Conservation (phyloP, 2,329 filamentous ascomycete species). For the Diplodia scrobiculata region DNA sequence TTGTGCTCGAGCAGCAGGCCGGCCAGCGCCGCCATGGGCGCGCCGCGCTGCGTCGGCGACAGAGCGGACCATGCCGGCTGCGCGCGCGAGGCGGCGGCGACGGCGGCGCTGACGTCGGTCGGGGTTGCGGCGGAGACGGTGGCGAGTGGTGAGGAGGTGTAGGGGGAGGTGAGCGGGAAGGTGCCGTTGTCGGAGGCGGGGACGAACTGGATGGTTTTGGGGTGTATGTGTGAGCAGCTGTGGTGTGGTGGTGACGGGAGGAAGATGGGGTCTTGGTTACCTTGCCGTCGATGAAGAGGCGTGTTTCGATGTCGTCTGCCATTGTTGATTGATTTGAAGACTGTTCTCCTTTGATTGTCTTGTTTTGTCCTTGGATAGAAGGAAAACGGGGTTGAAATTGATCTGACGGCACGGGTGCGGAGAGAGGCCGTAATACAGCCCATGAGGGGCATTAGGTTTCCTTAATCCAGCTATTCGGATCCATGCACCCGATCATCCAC, state of each 20-base stretch:
- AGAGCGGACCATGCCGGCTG: constrained; percentile 42
- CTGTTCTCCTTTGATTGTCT: not conserved
- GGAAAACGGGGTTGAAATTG: not conserved
- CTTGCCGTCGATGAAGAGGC: constrained; percentile 28
- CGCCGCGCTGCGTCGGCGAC: constrained; percentile 43
- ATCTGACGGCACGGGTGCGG: not conserved
- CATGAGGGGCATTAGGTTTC: not conserved
- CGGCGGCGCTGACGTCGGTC: constrained; percentile 36
- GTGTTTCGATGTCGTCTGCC: constrained; percentile 13
- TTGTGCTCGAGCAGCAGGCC: constrained; percentile 32
- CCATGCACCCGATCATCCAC: not conserved
- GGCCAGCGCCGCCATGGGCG: constrained; percentile 51
- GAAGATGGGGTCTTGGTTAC: not conserved
- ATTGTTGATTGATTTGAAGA: not conserved
- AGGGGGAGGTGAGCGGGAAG: constrained; percentile 38
- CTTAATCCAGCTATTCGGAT: not conserved
- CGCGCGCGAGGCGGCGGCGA: constrained; percentile 35
- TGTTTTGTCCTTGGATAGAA: not conserved
- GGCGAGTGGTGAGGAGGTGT: constrained; percentile 36
- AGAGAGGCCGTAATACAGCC: not conserved
- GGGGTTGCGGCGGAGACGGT: constrained; percentile 33
- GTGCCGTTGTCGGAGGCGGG: constrained; percentile 36
- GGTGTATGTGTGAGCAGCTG: constrained; percentile 31
- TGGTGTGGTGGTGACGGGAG: not conserved
- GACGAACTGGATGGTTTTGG: constrained; percentile 33